Base-by-base conservation (phyloP, 2,329 filamentous ascomycete species). In the Aspergillus neotritici region DNA sequence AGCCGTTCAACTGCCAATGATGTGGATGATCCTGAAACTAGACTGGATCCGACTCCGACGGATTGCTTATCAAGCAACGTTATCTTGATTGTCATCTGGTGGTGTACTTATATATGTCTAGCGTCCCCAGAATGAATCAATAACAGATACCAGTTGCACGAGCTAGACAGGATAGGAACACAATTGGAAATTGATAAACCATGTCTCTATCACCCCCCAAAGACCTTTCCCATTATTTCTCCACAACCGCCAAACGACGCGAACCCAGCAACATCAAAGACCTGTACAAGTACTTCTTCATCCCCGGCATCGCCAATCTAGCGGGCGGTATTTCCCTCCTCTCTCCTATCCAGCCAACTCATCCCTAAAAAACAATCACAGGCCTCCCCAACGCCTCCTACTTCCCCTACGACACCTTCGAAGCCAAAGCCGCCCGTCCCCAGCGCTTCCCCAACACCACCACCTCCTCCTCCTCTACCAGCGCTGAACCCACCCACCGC, bases 371-470 rank as follows among this genome's bases (percentile, higher is more conserved):
- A 15, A 21, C n/a, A 30, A 31, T 30, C 36, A 25, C 50, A 90
- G 87, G 87, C 47, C 78, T 94, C 15, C 90, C 90, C 12, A 84
- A 93, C 65, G 74, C 83, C 31, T 77, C 78, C 45, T 87, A 87
- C 69, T 96, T 96, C 60, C 90, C 90, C 7, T 95, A 86, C 66
- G 89, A 96, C 57, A 93, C 88, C 1, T 80, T 96, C 50, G 87
- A 94, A 67, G 87, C 89, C 32, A 82, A 84, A 52, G 80, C 84
- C 48, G 87, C 87, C 28, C 78, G 79, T 49, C 83, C 87, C 6
- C 73, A 84, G 51, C 79, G 89, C 64, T 93, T 86, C 75, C 75
- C 78, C 29, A 86, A 84, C 61, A 70, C 21, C 21, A 25, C 21
- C 21, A 25, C 21, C 21, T 25, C 21, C 21, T 21, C 17, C 17